A percentile compares a stretch with the other conserved stretches of the same genome.
Conservation (phyloP, 2,329 filamentous ascomycete genomes). For the Metarhizium sp. region DNA sequence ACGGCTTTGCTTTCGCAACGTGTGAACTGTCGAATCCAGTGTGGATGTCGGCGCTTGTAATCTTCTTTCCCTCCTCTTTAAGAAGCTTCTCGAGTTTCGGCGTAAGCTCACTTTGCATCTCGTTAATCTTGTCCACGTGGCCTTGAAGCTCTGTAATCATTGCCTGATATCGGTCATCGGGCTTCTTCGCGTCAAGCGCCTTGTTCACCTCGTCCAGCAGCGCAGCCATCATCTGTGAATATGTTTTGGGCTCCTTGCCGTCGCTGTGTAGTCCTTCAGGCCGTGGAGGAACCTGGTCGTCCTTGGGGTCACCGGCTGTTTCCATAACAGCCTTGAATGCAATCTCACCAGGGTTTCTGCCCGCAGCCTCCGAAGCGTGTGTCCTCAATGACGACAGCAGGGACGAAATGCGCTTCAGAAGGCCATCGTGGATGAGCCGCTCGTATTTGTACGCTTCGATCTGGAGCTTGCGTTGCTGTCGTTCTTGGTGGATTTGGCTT, state of each 20-base stretch:
- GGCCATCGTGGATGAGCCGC: slow-evolving; percentile 82
- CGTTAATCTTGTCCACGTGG: slow-evolving; percentile 69
- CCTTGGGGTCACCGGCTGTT: slow-evolving; percentile 59
- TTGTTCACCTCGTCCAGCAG: slow-evolving; percentile 87
- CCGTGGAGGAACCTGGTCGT: slow-evolving; percentile 63
- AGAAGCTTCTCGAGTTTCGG: slow-evolving; percentile 72
- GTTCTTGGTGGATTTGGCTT: slow-evolving; percentile 89
- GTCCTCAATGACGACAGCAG: slow-evolving; percentile 67
- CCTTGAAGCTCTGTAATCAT: slow-evolving; percentile 71
- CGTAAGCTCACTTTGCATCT: slow-evolving; percentile 66
- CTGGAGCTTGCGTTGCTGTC: slow-evolving; percentile 73
- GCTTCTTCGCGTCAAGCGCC: slow-evolving; percentile 68
- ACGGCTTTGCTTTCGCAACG: slow-evolving; percentile 53
- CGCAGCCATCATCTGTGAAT: slow-evolving; percentile 98
- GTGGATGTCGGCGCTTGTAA: slow-evolving; percentile 83
- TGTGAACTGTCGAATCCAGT: slow-evolving; percentile 86
- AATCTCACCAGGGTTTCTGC: slow-evolving; percentile 63
- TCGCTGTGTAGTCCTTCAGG: slow-evolving; percentile 73
- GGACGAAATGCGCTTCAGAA: slow-evolving; percentile 72
- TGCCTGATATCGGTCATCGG: slow-evolving; percentile 57
- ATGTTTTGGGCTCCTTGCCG: slow-evolving; percentile 67
- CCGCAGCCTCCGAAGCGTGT: slow-evolving; percentile 59
- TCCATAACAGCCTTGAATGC: slow-evolving; percentile 89
- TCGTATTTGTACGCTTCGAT: slow-evolving; percentile 92
- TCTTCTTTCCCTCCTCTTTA: slow-evolving; percentile 77